Percentiles rank a stretch among this genome's conserved stretches.
Conservation (phyloP, 176 grass and related monocot species). For the Oryza punctata region DNA sequence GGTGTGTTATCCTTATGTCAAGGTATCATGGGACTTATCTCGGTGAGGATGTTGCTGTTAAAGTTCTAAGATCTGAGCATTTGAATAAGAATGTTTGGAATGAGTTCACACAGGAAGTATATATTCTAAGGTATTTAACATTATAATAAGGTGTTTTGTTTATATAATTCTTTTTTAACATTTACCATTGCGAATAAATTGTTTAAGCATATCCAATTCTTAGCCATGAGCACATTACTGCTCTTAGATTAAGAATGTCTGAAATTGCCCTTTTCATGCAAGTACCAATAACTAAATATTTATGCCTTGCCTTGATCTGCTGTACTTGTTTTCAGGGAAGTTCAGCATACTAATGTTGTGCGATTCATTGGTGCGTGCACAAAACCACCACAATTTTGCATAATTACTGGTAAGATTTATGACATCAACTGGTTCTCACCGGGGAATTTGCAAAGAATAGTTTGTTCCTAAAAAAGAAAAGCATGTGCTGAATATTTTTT, state of each 20-base stretch:
- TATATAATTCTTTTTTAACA: neutral
- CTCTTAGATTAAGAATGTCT: neutral
- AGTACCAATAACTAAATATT: conserved; percentile 30
- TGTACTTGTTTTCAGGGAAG: conserved; percentile 68
- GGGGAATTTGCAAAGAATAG: conserved; percentile 19
- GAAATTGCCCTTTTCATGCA: neutral
- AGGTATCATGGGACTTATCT: conserved; percentile 94
- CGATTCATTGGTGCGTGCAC: conserved; percentile 95
- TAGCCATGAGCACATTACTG: neutral
- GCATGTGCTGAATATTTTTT: conserved; percentile 2
- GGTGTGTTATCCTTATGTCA: conserved; percentile 42
- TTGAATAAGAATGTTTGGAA: conserved; percentile 79
- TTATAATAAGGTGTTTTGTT: conserved; percentile 8
- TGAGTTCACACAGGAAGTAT: conserved; percentile 96
- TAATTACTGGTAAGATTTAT: conserved; percentile 81
- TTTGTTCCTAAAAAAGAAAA: neutral
- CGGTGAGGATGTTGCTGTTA: conserved; percentile 93
- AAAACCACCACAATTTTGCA: conserved; percentile 85
- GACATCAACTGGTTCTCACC: conserved; percentile 22
- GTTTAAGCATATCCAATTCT: neutral
- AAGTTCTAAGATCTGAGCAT: conserved; percentile 90
- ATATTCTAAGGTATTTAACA: conserved; percentile 89
- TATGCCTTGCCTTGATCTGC: conserved; percentile 29
- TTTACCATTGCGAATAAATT: neutral
- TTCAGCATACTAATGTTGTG: conserved; percentile 96